A percentile compares a stretch with the other conserved stretches of the same genome.
Evolutionary conservation across 75 land plant genomes (phyloP).

Genomic region (Selaginella moellendorffii): DNA sequence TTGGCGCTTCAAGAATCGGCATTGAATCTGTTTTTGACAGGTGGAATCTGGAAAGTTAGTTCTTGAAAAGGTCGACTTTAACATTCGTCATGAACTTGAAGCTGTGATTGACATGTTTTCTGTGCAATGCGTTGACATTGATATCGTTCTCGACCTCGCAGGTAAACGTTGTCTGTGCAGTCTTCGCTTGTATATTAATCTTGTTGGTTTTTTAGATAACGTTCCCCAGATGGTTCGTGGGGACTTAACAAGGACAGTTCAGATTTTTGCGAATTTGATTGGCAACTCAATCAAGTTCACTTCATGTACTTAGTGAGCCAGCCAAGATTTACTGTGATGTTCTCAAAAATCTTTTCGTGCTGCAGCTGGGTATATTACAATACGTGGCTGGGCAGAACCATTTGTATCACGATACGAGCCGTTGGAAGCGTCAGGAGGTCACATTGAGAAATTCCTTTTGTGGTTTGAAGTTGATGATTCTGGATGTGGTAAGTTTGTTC

Average conservation of each 20-base stretch:
- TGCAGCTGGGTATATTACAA: constrained; percentile 53
- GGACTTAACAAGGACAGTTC: constrained; percentile 62
- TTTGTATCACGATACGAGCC: background rate
- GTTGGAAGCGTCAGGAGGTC: background rate
- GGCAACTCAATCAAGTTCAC: constrained; percentile 81
- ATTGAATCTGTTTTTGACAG: too few species aligned
- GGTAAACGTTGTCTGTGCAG: constrained; percentile 22
- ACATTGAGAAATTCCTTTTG: background rate
- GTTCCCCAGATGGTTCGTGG: constrained; percentile 53
- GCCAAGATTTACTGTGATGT: too few species aligned
- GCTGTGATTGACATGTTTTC: constrained; percentile 74
- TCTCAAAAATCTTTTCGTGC: too few species aligned
- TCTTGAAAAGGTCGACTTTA: constrained; percentile 60
- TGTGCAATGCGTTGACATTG: constrained; percentile 63
- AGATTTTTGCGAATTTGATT: constrained; percentile 68
- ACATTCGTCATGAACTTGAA: constrained; percentile 71
- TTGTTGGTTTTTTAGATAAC: constrained; percentile 31
- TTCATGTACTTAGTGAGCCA: constrained; percentile 22
- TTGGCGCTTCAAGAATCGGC: background rate
- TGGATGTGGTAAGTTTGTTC: background rate
- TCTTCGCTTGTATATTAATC: background rate
- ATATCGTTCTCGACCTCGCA: constrained; percentile 55
- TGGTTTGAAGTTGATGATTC: background rate
- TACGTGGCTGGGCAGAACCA: constrained; percentile 64
- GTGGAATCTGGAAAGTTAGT: constrained; percentile 74